phyloP scores from a whole-genome alignment of 2,329 filamentous ascomycete genomes.

The Rutstroemia sp. region DNA sequence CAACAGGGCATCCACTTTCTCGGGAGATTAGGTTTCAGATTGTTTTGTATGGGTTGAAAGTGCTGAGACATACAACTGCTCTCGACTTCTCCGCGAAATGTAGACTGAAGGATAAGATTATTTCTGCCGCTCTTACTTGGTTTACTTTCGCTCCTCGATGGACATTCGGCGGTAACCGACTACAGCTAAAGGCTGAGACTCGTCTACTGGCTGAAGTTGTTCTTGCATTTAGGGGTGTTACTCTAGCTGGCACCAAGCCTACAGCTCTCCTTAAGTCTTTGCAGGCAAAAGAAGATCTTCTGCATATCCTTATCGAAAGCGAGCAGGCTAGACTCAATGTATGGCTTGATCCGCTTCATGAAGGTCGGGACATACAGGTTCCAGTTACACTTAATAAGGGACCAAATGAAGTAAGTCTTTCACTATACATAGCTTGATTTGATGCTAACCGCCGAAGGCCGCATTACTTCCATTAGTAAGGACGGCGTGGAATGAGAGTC shows the following conservation, averaged over 20 bases:
- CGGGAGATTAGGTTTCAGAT: conserved; percentile 89
- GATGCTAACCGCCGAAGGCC: conserved; percentile 18
- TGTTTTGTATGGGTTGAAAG: conserved; percentile 71
- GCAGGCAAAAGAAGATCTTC: conserved; percentile 73
- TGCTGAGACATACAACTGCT: conserved; percentile 66
- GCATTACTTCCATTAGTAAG: conserved; percentile 51
- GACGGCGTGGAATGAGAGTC: conserved; percentile 81
- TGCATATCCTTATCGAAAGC: conserved; percentile 72
- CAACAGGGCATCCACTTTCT: conserved; percentile 74
- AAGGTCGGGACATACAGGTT: conserved; percentile 43
- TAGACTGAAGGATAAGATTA: conserved; percentile 79
- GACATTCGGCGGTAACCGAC: conserved; percentile 90
- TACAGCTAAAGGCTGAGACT: conserved; percentile 91
- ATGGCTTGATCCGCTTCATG: conserved; percentile 78
- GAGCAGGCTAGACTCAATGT: conserved; percentile 79
- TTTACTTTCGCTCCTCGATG: conserved; percentile 77
- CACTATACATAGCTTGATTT: conserved; percentile 7
- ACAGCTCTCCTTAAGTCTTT: conserved; percentile 50
- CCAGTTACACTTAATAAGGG: conserved; percentile 29
- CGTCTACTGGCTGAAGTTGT: conserved; percentile 73
- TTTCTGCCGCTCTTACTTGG: conserved; percentile 84
- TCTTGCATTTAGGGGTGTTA: conserved; percentile 55
- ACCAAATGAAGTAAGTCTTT: conserved; percentile 35
- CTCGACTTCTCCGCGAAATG: conserved; percentile 59
- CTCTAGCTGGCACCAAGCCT: conserved; percentile 44